These are phyloP conservation scores for Glycine tomentella DNA, from an alignment of 306 rosid species.

Conservation along the genomic window DNA sequence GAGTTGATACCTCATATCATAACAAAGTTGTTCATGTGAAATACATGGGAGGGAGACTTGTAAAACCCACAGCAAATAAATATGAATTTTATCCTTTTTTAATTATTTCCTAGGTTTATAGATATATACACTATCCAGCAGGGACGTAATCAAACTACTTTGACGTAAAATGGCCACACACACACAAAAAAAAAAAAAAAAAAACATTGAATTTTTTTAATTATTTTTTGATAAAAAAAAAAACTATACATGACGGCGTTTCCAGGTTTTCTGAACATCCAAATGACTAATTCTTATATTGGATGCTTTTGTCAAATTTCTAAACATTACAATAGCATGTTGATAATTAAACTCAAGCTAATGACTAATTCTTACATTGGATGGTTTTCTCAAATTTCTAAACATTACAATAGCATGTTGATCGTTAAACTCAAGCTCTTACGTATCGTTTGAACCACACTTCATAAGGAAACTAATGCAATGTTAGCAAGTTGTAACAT, in stretches of 20 bases:
- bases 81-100: background rate
- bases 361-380: background rate
- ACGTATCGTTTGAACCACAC: constrained; percentile 1
- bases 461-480: background rate
- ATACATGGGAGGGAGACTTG: background rate
- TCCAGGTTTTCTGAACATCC: background rate
- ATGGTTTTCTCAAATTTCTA: background rate
- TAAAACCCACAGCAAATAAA: background rate
- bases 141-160: background rate
- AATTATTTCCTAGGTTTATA: background rate
- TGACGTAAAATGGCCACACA: too few relatives aligned
- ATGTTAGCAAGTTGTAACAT: background rate
- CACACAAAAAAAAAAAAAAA: too few relatives aligned
- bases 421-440: background rate
- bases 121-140: background rate
- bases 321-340: background rate
- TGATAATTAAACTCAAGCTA: background rate
- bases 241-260: background rate
- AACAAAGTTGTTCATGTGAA: background rate
- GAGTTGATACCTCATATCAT: background rate
- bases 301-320: background rate
- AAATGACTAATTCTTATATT: background rate
- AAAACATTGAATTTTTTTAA: too few relatives aligned
- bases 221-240: too few relatives aligned
- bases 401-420: background rate